These are phyloP conservation scores for Eucalyptus polybractea DNA, from an alignment of 345 rosid species.

Conservation along the genomic window DNA sequence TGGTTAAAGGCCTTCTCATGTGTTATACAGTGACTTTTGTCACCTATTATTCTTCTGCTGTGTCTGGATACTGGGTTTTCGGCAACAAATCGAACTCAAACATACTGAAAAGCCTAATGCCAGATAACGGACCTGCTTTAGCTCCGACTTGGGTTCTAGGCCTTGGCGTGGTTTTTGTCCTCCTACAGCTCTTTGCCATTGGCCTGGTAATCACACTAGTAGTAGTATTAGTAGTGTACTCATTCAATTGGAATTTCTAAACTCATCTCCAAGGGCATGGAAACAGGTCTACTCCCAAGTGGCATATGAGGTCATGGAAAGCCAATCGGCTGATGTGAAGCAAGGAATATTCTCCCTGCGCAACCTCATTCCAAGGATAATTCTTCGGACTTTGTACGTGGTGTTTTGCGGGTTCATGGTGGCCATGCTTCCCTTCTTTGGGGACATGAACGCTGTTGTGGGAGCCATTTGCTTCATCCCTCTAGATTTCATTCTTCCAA, in stretches of 20 bases:
- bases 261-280: background rate
- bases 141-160: conserved; percentile 78
- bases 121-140: conserved; percentile 66
- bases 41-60: conserved; percentile 76
- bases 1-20: conserved; percentile 83
- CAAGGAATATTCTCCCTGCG: conserved; percentile 79
- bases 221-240: background rate
- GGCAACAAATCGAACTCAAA: conserved; percentile 66
- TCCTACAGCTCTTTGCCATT: conserved; percentile 87
- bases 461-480: conserved; percentile 95
- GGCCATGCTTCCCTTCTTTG: conserved; percentile 91
- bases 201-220: conserved; percentile 46
- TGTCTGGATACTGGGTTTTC: conserved; percentile 76
- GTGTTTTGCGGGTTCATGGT: conserved; percentile 85
- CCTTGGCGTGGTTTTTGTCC: conserved; percentile 55
- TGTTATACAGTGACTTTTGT: conserved; percentile 65
- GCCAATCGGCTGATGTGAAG: conserved; percentile 60
- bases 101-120: conserved; percentile 79
- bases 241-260: background rate
- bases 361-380: conserved; percentile 63
- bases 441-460: conserved; percentile 75
- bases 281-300: conserved; percentile 96
- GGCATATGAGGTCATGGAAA: conserved; percentile 89
- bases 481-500: conserved; percentile 82
- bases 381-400: conserved; percentile 60